Conservation (phyloP, 2,329 filamentous ascomycete genomes). For the Cladosporium sphaerospermum region DNA sequence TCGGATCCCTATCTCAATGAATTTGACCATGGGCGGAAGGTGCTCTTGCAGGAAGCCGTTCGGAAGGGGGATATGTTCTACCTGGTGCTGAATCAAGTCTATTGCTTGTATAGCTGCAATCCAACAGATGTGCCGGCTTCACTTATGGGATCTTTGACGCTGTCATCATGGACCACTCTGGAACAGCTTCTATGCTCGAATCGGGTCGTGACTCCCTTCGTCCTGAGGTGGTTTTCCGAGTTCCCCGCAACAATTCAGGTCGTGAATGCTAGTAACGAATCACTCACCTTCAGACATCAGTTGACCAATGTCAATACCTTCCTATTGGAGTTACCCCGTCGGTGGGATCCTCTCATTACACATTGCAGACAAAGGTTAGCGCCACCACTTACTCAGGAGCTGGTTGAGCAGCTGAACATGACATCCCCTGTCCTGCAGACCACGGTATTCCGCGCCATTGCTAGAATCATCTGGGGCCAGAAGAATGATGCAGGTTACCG, state of each 20-base stretch:
- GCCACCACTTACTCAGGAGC: constrained; percentile 54
- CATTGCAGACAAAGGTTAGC: constrained; percentile 33
- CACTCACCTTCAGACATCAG: constrained; percentile 1
- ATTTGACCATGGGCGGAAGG: constrained; percentile 37
- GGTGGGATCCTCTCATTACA: constrained; percentile 17
- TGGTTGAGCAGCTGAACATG: constrained; percentile 44
- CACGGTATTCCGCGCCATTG: constrained; percentile 48
- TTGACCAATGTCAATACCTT: constrained; percentile 16
- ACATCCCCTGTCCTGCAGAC: constrained; percentile 48
- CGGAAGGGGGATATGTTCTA: constrained; percentile 54
- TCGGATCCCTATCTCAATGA: neutral
- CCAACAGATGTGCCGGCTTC: constrained; percentile 32
- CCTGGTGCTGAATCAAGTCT: constrained; percentile 59
- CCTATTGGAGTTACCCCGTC: constrained; percentile 19
- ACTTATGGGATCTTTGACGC: constrained; percentile 32
- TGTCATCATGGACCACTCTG: constrained; percentile 31
- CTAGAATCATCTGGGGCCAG: constrained; percentile 40
- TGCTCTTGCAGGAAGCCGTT: constrained; percentile 55
- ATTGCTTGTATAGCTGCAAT: constrained; percentile 49
- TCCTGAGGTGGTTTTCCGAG: constrained; percentile 41
- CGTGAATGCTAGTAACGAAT: constrained; percentile 28
- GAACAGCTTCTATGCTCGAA: constrained; percentile 44
- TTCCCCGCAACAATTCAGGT: constrained; percentile 48
- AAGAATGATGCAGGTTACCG: constrained; percentile 11
- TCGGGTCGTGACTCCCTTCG: constrained; percentile 31